Base-by-base conservation (phyloP, 495 filamentous ascomycete genomes). In the Cenococcum geophilum region DNA sequence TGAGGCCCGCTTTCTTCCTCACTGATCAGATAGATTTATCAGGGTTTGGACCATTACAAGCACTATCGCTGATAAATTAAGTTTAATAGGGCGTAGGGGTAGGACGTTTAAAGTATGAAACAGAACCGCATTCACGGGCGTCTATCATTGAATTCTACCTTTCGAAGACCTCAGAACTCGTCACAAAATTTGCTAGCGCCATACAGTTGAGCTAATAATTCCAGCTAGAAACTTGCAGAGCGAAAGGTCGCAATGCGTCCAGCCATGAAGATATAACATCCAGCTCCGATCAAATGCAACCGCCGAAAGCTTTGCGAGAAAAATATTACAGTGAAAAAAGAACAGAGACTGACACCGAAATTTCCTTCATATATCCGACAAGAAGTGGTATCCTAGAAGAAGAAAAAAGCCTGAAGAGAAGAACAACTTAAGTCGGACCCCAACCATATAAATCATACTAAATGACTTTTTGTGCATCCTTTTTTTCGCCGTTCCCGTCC, bases 331-430 rank as follows among this genome's bases (percentile, higher is more conserved):
- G 49, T 27, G 23, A 23, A 51, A 32, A 32, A 9, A 18, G 14
- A 14, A 18, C 40, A 18, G 11, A 45, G 14, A 45, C 49, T 23
- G 14, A 25, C 9, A 52, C 5, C 49, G 49, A 52, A 16, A 52
- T 52, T 25, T 52, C 49, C 49, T 22, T 52, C 49, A 52, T 52
- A 52, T 52, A 52, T 52, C 25, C 49, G 49, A 27, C 49, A 52
- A 52, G 22, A 52, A 52, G 49, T 52, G 49, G 49, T 52, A 52
- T 52, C 40, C 40, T 45, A 10, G 40, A 45, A 45, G 14, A 45
- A 45, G 18, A 45, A 45, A 45, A 16, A 45, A 45, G 40, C 40
- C 40, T 10, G 11, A 45, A 45, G 4, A 45, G 27, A 45, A 45
- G 11, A 45, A 18, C 40, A 14, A 18, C 1, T 45, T 45, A 45